Conservation (phyloP, 1,139 yeast species). For the Pichia terricola region DNA sequence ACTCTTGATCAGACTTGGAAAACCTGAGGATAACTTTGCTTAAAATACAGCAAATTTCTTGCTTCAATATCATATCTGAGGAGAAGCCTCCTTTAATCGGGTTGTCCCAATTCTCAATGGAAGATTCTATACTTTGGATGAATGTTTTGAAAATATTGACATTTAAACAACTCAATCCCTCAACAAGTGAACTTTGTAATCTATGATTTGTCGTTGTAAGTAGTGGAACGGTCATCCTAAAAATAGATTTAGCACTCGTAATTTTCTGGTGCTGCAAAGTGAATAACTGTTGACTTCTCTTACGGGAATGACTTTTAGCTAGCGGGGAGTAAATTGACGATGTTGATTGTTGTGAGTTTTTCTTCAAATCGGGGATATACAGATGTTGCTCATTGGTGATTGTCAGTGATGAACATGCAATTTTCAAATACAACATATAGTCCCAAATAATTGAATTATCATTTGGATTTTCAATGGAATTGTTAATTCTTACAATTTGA, state of each 20-base stretch:
- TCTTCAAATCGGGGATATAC: slow-evolving; percentile 38
- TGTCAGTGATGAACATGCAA: slow-evolving; percentile 87
- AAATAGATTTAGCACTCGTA: slow-evolving; percentile 85
- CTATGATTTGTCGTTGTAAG: slow-evolving; percentile 61
- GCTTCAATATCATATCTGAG: slow-evolving; percentile 33
- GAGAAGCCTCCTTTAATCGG: slow-evolving; percentile 5
- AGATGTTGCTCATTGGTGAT: slow-evolving; percentile 77
- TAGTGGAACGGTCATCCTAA: slow-evolving; percentile 78
- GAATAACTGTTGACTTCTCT: slow-evolving; percentile 65
- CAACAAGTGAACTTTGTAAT: slow-evolving; percentile 75
- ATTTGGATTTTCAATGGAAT: slow-evolving; percentile 32
- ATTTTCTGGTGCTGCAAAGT: slow-evolving; percentile 84
- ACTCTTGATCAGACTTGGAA: slow-evolving; percentile 40
- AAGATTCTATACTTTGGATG: slow-evolving; percentile 65
- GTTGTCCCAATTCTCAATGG: slow-evolving; percentile 51
- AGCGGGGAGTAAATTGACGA: slow-evolving; percentile 19
- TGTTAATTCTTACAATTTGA: slow-evolving; percentile 55
- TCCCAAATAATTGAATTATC: slow-evolving; percentile 27
- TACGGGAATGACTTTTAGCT: slow-evolving; percentile 44
- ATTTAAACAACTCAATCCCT: slow-evolving; percentile 83
- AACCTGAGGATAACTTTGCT: slow-evolving; percentile 62
- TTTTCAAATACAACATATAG: slow-evolving; percentile 61
- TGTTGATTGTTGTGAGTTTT: slow-evolving; percentile 8
- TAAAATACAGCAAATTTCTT: slow-evolving; percentile 72
- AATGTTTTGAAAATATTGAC: slow-evolving; percentile 80